Evolutionary conservation across 2,329 filamentous ascomycete species (phyloP).

Genomic region (Fusarium robinianum): DNA sequence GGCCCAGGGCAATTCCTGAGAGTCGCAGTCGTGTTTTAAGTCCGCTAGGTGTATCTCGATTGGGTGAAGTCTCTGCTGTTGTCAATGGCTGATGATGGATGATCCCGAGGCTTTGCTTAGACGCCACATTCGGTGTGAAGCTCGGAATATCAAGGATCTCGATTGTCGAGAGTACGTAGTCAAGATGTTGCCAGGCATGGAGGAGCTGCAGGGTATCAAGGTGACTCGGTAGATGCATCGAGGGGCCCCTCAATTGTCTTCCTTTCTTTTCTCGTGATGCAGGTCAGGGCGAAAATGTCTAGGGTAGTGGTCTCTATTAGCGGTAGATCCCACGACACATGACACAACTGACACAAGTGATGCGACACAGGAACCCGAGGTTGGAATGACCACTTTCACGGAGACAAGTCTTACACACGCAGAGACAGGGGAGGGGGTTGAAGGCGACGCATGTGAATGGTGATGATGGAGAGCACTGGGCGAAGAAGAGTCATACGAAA

Average conservation of each 20-base stretch:
- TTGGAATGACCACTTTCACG: conserved; percentile 19
- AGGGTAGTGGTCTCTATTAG: conserved; percentile 20
- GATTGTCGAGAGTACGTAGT: background rate
- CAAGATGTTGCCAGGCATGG: too few relatives aligned
- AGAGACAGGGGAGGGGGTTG: background rate
- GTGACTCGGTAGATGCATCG: too few relatives aligned
- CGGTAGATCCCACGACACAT: conserved; percentile 5
- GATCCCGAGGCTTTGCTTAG: too few relatives aligned
- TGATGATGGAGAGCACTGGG: background rate
- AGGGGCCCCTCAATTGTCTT: too few relatives aligned
- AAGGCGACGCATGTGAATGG: conserved; percentile 15
- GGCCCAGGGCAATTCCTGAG: background rate
- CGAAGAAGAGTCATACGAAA: conserved; percentile 17
- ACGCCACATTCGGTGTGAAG: conserved; percentile 16
- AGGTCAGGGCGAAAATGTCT: conserved; percentile 8
- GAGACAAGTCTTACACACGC: conserved; percentile 4
- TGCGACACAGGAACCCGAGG: conserved; percentile 15
- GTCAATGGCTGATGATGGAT: too few relatives aligned
- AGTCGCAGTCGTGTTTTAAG: too few relatives aligned
- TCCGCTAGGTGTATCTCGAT: too few relatives aligned
- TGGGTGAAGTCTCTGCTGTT: too few relatives aligned
- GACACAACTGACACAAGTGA: background rate
- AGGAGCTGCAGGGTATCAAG: too few relatives aligned
- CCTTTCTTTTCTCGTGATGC: conserved; percentile 9
- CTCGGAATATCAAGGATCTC: conserved; percentile 18